Base-by-base conservation (phyloP, 2,329 filamentous ascomycete genomes). In the Calonectria pseudoturangicola region DNA sequence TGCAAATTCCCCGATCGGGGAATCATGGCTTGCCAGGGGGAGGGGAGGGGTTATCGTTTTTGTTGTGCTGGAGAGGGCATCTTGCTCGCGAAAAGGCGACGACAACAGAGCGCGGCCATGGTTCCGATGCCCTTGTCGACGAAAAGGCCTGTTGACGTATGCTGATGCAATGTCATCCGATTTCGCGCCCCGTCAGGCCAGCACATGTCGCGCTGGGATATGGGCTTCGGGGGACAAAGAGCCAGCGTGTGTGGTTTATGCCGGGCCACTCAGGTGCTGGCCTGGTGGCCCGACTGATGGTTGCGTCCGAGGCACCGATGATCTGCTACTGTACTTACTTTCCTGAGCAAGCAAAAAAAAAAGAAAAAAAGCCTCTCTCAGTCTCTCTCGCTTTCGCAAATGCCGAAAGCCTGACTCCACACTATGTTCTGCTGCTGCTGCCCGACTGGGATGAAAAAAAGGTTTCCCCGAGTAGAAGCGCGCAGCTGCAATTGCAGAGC, bases 1-100 rank as follows among this genome's bases (percentile, higher is more conserved):
- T 62, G 36, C 56, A 43, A 43, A 62, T 62, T 43, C 56, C 56
- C 58, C 58, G 30, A 63, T 63, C 41, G 58, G 58, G 58, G 39
- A 63, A 63, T n/a, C 41, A 63, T 47, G 33, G 21, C 54, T 60
- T 60, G n/a, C 54, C 18, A 8, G 54, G 54, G 54, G 33, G 21
- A 13, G 18, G 4, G 7, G 27, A 5, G 30, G n/a, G 9, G 36
- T 21, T 13, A 2, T 13, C 30, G 30, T 39, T 8, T 58, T 58
- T n/a, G 15, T 25, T 60, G 25, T n/a, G 15, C 39, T 60, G 25
- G 45, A 36, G 13, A 28, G 21, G 21, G 21, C 27, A 13, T 36
- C 30, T 16, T 41, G 9, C 28, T 7, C 16, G 15, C 10, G 33
- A 12, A 36, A 27, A 9, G 21, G 21, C 21, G 21, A 33, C 28